Conservation (phyloP, 306 rosid genomes). For the Oemleria cerasiformis region DNA sequence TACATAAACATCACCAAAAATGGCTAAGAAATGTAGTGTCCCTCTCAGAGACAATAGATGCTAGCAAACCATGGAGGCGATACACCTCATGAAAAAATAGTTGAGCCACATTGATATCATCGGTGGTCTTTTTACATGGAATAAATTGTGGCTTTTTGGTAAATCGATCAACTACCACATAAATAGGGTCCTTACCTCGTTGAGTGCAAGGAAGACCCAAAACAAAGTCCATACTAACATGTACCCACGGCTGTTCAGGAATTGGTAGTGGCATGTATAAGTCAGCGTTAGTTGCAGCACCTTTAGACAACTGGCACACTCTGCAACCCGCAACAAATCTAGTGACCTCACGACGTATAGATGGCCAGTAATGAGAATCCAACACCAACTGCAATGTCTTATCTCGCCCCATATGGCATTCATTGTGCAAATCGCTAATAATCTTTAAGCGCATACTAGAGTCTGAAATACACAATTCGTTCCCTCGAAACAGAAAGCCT, state of each 20-base stretch:
- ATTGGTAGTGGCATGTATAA: neutral
- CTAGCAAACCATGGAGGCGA: neutral
- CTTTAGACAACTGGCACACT: neutral
- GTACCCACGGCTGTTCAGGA: neutral
- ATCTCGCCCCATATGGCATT: neutral
- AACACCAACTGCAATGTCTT: neutral
- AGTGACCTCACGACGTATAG: neutral
- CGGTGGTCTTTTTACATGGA: neutral
- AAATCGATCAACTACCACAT: neutral
- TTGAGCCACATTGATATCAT: neutral
- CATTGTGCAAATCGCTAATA: neutral
- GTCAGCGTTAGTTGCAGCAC: neutral
- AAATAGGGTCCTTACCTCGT: neutral
- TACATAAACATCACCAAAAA: neutral
- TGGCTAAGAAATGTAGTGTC: neutral
- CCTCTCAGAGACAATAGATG: neutral
- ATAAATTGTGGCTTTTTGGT: neutral
- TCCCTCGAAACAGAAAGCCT: neutral
- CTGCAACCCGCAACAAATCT: neutral
- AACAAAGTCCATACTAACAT: neutral
- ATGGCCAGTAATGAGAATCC: neutral
- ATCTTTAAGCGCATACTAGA: neutral
- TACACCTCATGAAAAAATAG: neutral
- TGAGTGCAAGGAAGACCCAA: neutral
- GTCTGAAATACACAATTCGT: neutral